Evolutionary conservation across 2,329 filamentous ascomycete genomes (phyloP).

Genomic region (Xylogone sp.): DNA sequence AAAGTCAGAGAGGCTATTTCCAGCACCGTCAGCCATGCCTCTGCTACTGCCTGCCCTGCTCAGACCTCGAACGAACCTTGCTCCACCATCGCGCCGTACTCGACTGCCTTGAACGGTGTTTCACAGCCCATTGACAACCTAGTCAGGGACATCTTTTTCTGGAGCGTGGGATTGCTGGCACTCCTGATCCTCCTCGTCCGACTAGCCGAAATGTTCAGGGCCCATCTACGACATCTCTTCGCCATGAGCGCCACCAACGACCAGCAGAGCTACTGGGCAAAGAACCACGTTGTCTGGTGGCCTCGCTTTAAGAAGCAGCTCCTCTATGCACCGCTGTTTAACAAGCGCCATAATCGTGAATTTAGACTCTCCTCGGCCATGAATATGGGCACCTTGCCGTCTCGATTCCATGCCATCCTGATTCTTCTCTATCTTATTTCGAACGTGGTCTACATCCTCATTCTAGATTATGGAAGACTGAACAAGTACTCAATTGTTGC

Average conservation of each 20-base stretch:
- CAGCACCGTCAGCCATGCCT: slow-evolving; percentile 5
- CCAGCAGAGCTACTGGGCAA: slow-evolving; percentile 57
- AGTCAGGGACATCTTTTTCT: slow-evolving; percentile 57
- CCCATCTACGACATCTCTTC: slow-evolving; percentile 54
- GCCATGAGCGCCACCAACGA: slow-evolving; percentile 51
- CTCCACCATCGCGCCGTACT: slow-evolving; percentile 52
- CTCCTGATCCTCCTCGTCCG: slow-evolving; percentile 51
- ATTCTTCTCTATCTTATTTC: slow-evolving; percentile 54
- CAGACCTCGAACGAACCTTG: slow-evolving; percentile 23
- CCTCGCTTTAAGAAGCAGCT: slow-evolving; percentile 59
- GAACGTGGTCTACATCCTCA: slow-evolving; percentile 60
- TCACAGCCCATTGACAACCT: slow-evolving; percentile 54
- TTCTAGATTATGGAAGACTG: slow-evolving; percentile 54
- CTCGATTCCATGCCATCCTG: slow-evolving; percentile 57
- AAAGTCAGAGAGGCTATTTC: neutral
- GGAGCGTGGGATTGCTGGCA: slow-evolving; percentile 53
- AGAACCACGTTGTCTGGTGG: slow-evolving; percentile 56
- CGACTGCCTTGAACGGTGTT: slow-evolving; percentile 55
- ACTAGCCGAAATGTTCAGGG: slow-evolving; percentile 49
- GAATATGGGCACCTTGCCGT: slow-evolving; percentile 61
- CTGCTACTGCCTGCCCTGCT: slow-evolving; percentile 5
- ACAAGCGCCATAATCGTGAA: slow-evolving; percentile 65
- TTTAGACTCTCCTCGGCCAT: slow-evolving; percentile 57
- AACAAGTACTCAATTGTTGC: slow-evolving; percentile 67
- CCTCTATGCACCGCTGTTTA: slow-evolving; percentile 59